phyloP scores from a whole-genome alignment of 108 stramenopile species.

The Skeletonema grethae region DNA sequence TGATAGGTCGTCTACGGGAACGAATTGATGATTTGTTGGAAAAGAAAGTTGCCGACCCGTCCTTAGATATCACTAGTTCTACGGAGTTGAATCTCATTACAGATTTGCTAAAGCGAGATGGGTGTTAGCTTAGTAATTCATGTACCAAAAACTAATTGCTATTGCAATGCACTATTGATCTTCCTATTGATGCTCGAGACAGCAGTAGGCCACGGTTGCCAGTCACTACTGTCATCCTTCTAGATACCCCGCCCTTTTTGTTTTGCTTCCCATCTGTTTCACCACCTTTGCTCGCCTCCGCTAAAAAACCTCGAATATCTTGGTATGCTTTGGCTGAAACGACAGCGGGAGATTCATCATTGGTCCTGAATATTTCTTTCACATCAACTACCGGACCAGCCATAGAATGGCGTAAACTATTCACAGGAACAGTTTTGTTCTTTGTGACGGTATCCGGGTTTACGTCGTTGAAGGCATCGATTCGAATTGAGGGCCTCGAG shows the following conservation, averaged over 20 bases:
- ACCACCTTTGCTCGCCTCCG: slow-evolving; percentile 7
- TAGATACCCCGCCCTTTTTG: neutral
- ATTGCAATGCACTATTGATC: neutral
- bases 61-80: slow-evolving; percentile 57
- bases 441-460: neutral
- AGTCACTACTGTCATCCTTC: neutral
- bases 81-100: slow-evolving; percentile 72
- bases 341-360: neutral
- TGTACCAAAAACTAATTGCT: neutral
- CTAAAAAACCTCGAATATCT: neutral
- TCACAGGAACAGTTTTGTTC: neutral
- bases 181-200: neutral
- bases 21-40: slow-evolving; percentile 76
- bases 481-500: neutral
- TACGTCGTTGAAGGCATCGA: neutral
- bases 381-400: neutral
- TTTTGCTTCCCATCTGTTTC: neutral
- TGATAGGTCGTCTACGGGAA: slow-evolving; percentile 82
- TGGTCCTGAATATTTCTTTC: neutral
- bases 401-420: neutral
- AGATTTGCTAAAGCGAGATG: slow-evolving; percentile 15
- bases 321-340: slow-evolving; percentile 7
- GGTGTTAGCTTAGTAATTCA: neutral
- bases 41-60: slow-evolving; percentile 66
- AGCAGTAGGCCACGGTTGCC: neutral